Evolutionary conservation across 2,329 filamentous ascomycete genomes (phyloP).

Genomic region (Fusarium sp.): DNA sequence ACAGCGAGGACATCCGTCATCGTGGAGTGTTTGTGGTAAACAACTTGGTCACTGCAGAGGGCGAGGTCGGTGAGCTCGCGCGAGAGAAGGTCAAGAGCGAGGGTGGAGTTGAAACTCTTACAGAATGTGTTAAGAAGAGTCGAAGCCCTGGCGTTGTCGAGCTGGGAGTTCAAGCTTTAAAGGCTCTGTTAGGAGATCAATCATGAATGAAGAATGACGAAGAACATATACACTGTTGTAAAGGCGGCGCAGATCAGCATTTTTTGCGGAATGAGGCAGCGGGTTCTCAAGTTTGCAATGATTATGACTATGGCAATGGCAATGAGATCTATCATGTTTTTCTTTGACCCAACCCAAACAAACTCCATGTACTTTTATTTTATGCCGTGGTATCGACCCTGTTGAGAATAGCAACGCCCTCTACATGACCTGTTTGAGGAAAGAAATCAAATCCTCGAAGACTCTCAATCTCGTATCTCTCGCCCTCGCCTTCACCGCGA

Average conservation of each 20-base stretch:
- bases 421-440: conserved; percentile 81
- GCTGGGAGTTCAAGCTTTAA: conserved; percentile 77
- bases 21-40: conserved; percentile 80
- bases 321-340: conserved; percentile 24
- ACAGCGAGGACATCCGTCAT: conserved; percentile 73
- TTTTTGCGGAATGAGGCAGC: conserved; percentile 15
- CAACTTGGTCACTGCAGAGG: conserved; percentile 77
- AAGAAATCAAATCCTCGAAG: conserved; percentile 97
- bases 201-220: conserved; percentile 23
- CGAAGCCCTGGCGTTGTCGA: conserved; percentile 76
- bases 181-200: conserved; percentile 66
- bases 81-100: conserved; percentile 68
- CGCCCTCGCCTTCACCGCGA: conserved; percentile 65
- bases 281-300: conserved; percentile 26
- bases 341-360: conserved; percentile 4
- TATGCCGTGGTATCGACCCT: conserved; percentile 54
- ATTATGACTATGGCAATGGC: conserved; percentile 29
- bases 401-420: conserved; percentile 73
- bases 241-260: background rate
- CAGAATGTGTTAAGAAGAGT: conserved; percentile 74
- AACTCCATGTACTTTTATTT: conserved; percentile 19
- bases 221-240: conserved; percentile 8
- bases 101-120: conserved; percentile 74
- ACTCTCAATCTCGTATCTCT: conserved; percentile 86
- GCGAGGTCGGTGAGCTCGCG: conserved; percentile 70